phyloP scores from a whole-genome alignment of 2,329 filamentous ascomycete genomes.

The Ilyonectria mors-panacis region DNA sequence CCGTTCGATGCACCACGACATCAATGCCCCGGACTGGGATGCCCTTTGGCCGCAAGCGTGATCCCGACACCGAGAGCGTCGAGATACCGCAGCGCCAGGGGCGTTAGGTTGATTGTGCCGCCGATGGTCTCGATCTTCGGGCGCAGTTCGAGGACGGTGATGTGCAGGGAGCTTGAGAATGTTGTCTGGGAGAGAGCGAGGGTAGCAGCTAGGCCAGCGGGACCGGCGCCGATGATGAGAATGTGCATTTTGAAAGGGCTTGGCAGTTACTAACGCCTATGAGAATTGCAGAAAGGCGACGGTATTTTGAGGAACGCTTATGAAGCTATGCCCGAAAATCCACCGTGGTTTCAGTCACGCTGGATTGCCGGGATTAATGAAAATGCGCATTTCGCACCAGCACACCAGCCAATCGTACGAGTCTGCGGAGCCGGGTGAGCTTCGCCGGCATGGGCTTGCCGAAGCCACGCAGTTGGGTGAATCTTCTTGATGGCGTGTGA shows the following conservation, averaged over 20 bases:
- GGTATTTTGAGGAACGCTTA: no score
- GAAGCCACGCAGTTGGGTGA: no score
- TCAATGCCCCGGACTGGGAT: constrained; percentile 44
- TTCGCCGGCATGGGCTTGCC: no score
- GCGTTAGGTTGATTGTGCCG: constrained; percentile 63
- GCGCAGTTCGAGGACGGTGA: constrained; percentile 65
- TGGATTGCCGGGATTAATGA: no score
- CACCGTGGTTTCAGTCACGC: no score
- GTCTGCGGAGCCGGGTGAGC: no score
- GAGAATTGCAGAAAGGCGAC: no score
- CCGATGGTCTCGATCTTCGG: constrained; percentile 60
- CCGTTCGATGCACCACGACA: constrained; percentile 49
- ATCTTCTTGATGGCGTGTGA: no score
- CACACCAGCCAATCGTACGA: no score
- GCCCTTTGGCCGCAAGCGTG: constrained; percentile 38
- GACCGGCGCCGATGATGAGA: constrained; percentile 66
- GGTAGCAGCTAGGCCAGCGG: constrained; percentile 65
- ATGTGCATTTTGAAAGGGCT: constrained; percentile 26
- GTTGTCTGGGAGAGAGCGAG: constrained; percentile 61
- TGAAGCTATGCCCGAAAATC: no score
- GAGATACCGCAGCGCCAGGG: constrained; percentile 62
- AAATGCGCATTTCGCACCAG: no score
- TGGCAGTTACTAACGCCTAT: no score
- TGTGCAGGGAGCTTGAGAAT: constrained; percentile 46
- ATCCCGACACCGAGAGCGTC: constrained; percentile 55